Evolutionary conservation across 2,329 filamentous ascomycete species (phyloP), one percentile per base, ranked within the genome.

Genomic region (Endothia cerciana): DNA sequence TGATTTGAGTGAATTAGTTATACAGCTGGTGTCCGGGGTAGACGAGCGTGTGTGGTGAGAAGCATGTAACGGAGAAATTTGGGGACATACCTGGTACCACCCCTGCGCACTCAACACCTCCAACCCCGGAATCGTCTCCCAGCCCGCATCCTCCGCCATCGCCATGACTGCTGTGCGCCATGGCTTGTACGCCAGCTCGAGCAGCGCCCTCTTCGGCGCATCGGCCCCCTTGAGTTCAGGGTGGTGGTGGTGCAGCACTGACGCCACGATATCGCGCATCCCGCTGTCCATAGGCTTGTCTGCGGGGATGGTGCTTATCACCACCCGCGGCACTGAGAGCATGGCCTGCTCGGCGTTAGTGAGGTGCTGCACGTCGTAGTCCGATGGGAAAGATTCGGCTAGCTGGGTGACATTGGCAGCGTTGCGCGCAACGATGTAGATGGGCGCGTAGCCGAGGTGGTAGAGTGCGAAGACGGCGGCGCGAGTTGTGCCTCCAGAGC

Each of bases 101-200:
- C 87, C 95, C 78, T 99, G 95, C 5, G 91, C 92, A 68, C 93
- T 89, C 64, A 99, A 82, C 38, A 95, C 93, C 77, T 99, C 95
- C 47, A 97, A 78, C 0, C 95, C 95, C 8, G 93, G 89, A 69
- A 98, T 90, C 1, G 91, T 93, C 64, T 81, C 85, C 95, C 95
- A 99, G 3, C 90, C 89, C 15, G 86, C 86, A 71, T 90, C 86
- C 72, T 88, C 84, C 2, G 94, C 94, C 74, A 97, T 81, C 75
- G 91, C 85, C 89, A 98, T 97, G 70, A 97, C 78, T 8, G 90
- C 87, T 4, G 95, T 99, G 62, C 91, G 85, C 0, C 86, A 82
- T 25, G 95, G 95, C 78, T 94, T 96, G 78, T 99, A 99, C 1
- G 95, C 94, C 94, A 99, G 97, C 77, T 99, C 95, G 3, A 98